Base-by-base conservation (phyloP, 805 yeast genomes). In the Saccharomycopsis javanensis region DNA sequence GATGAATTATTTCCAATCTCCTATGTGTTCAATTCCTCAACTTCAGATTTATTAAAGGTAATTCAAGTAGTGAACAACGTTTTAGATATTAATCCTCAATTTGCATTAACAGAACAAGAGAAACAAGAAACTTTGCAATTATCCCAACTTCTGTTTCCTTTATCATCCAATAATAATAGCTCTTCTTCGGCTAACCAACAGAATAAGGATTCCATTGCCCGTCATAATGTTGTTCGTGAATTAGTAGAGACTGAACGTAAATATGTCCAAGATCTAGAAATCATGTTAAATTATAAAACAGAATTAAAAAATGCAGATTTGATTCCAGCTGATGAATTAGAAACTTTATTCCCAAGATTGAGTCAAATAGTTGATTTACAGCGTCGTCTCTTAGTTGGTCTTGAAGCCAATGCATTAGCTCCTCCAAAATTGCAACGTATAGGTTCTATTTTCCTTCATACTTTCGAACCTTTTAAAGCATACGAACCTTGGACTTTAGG, bases 401-500 rank as follows among this genome's bases (percentile, higher is more conserved):
- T 91, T 59, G 99, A 94, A 72, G 87, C 91, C 66, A 90, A 92
- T 71, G 83, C 89, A 4, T 73, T 80, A 46, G 85, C 86, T 2
- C 88, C 91, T 1, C 78, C 82, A 28, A 79, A 80, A 57, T 81
- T 81, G 65, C 97, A 91, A 70, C 77, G 97, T 60, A 81, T 92
- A 51, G 99, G 98, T 1, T 86, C 96, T 1, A 78, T 91, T 1
- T 92, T 94, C 68, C 76, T 87, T 60, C 95, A 86, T 69, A 87
- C 91, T 34, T 70, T 73, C 31, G 81, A 83, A 37, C 92, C 90
- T 28, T 94, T 94, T 72, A 84, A 82, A 61, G 81, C 88, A 8
- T 94, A 94, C 70, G 96, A 90, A 69, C 90, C 96, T 6, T 94
- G 96, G 92, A 88, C 97, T 27, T 77, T 90, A 56, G 92, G 92